Percentiles rank a stretch among this genome's conserved stretches.
These are phyloP conservation scores for Sarcodon sp. DNA, from an alignment of 768 basidiomycete species.

Conservation along the genomic window DNA sequence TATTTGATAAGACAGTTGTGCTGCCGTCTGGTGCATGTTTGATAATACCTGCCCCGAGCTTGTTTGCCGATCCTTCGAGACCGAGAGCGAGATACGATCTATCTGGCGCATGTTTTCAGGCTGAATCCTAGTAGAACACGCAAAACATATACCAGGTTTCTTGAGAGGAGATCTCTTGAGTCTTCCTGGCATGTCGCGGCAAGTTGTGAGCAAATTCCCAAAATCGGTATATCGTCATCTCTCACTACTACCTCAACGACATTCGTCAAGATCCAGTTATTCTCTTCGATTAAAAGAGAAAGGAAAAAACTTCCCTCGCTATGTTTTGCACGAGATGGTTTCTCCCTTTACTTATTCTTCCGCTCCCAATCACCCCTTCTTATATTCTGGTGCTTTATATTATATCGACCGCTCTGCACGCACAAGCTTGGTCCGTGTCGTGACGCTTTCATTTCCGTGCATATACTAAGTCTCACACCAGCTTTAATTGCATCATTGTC, in stretches of 20 bases:
- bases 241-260: neutral
- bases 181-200: neutral
- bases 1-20: conserved; percentile 74
- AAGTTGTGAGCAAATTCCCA: neutral
- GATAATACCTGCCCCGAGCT: conserved; percentile 90
- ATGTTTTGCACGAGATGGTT: conserved; percentile 77
- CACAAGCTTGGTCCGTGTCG: conserved; percentile 66
- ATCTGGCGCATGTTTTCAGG: conserved; percentile 23
- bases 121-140: neutral
- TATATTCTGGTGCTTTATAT: conserved; percentile 72
- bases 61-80: conserved; percentile 96
- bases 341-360: conserved; percentile 62
- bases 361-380: conserved; percentile 69
- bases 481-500: conserved; percentile 80
- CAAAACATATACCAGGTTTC: conserved; percentile 12
- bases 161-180: conserved; percentile 8
- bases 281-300: neutral
- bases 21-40: conserved; percentile 66
- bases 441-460: neutral
- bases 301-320: neutral
- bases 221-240: neutral
- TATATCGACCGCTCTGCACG: conserved; percentile 66
- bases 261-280: neutral
- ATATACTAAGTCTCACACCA: conserved; percentile 13
- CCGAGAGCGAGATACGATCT: conserved; percentile 79